Evolutionary conservation across 305 asterid genomes (phyloP), one percentile per base, ranked within the genome.

Genomic region (Solanum chacoense): DNA sequence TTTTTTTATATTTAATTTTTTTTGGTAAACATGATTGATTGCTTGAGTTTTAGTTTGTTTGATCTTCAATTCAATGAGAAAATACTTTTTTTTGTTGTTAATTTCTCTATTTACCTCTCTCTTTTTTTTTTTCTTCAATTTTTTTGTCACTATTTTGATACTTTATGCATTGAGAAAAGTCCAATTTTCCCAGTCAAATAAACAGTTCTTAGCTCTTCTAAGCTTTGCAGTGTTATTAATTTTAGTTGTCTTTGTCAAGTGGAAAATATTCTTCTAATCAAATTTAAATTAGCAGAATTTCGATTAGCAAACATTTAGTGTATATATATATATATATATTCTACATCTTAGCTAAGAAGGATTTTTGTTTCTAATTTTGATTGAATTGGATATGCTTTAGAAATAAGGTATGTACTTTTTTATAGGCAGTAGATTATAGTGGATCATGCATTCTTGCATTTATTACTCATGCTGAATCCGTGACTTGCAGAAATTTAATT

Each of bases 381-480:
- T 83, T 10, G 72, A 45, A 18, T 18, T 80, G 28, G 36, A 50
- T 26, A 80, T 42, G 38, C 28, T 18, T 74, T 32, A 18, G 14
- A 73, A 73, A 74, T 16, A 16, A 16, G 1, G 37, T 8, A 16
- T 31, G 6, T 73, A 73, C 36, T 34, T 75, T 16, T 74, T 35
- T 10, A 76, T 76, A 75, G 12, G 29, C 83, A 34, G 83, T 76
- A 76, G 20, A 31, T 45, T 29, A 29, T 29, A 50, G 18, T 50
- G 73, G 86, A 83, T 83, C 86, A 83, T 83, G 86, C 86, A 18
- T 83, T 45, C 13, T 50, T 45, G 86, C 95, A 94, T 93, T 94
- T 90, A 94, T 87, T 88, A 85, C 88, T 86, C 92, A 89, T 89
- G 93, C 88, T 75, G 90, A 80, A 93, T 87, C 94, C 96, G 96